Base-by-base conservation (phyloP, 352 stramenopile species). In the Thraustochytrium sp. region DNA sequence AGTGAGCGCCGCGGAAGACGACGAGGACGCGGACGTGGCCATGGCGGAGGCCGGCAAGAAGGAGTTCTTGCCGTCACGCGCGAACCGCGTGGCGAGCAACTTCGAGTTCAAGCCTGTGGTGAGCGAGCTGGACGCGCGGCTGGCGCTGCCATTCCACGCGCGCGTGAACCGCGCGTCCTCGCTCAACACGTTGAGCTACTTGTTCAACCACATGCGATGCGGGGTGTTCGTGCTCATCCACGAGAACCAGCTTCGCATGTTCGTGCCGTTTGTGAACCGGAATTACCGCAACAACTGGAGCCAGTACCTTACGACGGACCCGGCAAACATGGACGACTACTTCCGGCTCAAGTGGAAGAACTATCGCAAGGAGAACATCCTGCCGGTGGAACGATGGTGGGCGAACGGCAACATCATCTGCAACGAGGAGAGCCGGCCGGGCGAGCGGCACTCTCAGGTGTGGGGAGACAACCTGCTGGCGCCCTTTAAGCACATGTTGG, bases 391-490 rank as follows among this genome's bases (percentile, higher is more conserved):
- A 63, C 95, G 97, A 86, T 99, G 96, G 97, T 99, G 97, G 96
- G 96, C 95, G n/a, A 99, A 99, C 88, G 96, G 97, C 61, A 98
- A 98, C 86, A 98, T 99, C 87, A 98, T 98, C 85, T 98, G 95
- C 89, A 98, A 98, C 89, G 94, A 98, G 88, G 90, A 97, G 84
- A 93, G 91, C 85, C 91, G 94, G 82, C 90, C 91, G 26, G 90
- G 92, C 73, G 92, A 96, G 86, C 88, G 95, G 86, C 95, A 96
- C 87, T 95, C 90, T 40, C 93, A 98, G 88, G 96, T 96, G 87
- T 98, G 95, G 95, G 95, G 95, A 85, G 97, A 99, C 88, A 94
- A 98, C 72, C 98, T 98, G 82, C 87, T 99, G 34, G 93, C 94
- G 29, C 92, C 97, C 55, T 87, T 99, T 2, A 90, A 95, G 36